Conservation (phyloP, 306 rosid genomes). For the Lithocarpus polystachyus region DNA sequence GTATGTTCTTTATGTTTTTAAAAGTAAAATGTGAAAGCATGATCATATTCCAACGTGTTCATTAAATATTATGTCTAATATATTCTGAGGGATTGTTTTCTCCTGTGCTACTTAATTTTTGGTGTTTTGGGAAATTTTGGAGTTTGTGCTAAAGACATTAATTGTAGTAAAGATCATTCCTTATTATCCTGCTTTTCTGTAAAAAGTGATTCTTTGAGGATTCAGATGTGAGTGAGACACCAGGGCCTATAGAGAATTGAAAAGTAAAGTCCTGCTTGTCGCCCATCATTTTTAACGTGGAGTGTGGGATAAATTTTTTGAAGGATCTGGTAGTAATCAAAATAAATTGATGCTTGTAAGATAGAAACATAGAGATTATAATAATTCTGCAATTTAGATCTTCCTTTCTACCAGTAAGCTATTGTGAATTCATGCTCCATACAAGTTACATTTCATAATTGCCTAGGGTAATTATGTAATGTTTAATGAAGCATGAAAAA, state of each 20-base stretch:
- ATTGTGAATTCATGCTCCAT: not conserved
- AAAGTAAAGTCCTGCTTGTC: not conserved
- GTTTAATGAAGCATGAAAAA: not conserved
- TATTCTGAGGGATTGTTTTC: not conserved
- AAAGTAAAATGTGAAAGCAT: not conserved
- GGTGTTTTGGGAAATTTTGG: not conserved
- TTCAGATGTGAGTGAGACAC: not conserved
- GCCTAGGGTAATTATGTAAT: too few relatives aligned
- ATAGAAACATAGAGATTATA: too few relatives aligned
- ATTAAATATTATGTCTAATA: not conserved
- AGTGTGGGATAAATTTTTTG: not conserved
- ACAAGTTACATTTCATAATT: not conserved
- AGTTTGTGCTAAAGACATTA: not conserved
- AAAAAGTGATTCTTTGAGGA: not conserved
- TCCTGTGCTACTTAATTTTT: not conserved
- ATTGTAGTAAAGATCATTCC: not conserved
- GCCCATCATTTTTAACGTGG: not conserved
- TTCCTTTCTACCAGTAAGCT: not conserved
- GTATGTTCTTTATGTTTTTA: not conserved
- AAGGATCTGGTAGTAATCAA: not conserved
- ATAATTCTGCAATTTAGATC: not conserved
- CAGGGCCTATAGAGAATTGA: not conserved
- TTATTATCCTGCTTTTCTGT: not conserved
- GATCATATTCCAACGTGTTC: not conserved
- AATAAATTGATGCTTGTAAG: too few relatives aligned